A percentile compares a stretch with the other conserved stretches of the same genome.
These are phyloP conservation scores for Larix sibirica DNA, from an alignment of 83 land plant species.

Conservation along the genomic window DNA sequence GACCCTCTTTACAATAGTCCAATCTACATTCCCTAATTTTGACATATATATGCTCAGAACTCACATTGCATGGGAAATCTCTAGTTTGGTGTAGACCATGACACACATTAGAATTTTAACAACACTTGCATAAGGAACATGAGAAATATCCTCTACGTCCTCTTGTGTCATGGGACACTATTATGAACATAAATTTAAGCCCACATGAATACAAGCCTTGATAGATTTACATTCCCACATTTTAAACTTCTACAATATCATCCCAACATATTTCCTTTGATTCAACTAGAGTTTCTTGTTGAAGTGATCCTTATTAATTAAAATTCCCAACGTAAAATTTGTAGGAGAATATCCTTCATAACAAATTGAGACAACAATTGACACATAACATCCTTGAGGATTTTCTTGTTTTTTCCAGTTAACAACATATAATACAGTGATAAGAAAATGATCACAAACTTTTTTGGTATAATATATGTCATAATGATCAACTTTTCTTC, in stretches of 20 bases:
- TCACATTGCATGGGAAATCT: neutral
- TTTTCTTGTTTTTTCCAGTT: neutral
- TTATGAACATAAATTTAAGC: neutral
- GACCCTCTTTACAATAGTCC: neutral
- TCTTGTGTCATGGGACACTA: neutral
- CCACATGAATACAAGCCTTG: neutral
- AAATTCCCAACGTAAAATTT: neutral
- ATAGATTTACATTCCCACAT: neutral
- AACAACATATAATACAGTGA: neutral
- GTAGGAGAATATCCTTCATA: neutral
- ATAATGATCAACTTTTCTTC: neutral
- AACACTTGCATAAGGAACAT: conserved; percentile 7
- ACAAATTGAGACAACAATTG: neutral
- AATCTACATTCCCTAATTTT: neutral
- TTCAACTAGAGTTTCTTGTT: neutral
- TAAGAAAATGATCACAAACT: neutral
- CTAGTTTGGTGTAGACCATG: neutral
- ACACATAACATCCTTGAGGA: neutral
- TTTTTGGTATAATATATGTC: neutral
- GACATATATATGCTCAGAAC: neutral
- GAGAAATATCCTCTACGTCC: neutral
- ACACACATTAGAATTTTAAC: neutral
- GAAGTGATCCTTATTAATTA: neutral
- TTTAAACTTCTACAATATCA: neutral
- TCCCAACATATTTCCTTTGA: neutral